Conservation (phyloP, 768 basidiomycete species). For the Termitomyces sp. region DNA sequence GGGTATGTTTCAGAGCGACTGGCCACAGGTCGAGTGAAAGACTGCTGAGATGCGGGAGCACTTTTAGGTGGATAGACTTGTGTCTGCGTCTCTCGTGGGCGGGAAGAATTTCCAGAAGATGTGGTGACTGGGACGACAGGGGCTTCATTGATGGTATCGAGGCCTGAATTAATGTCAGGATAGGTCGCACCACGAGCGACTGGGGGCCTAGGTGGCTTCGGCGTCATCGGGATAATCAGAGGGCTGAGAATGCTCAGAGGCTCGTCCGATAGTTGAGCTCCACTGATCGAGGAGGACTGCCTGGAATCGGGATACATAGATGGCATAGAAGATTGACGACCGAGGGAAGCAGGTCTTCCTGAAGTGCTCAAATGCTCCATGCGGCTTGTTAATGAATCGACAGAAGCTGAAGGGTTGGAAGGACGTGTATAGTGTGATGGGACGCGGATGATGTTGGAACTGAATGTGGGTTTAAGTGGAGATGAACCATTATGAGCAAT, state of each 20-base stretch:
- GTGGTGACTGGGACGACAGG: neutral
- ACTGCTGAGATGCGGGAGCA: constrained; percentile 4
- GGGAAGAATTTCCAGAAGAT: neutral
- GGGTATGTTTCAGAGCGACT: constrained; percentile 7
- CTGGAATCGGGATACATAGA: constrained; percentile 4
- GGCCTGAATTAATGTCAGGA: constrained; percentile 24
- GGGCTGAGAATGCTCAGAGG: constrained; percentile 42
- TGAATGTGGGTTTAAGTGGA: constrained; percentile 59
- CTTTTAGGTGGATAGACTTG: neutral
- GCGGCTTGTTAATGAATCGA: constrained; percentile 20
- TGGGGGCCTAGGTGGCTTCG: constrained; percentile 19
- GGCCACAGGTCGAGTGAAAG: neutral
- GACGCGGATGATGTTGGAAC: constrained; percentile 61
- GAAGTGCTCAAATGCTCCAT: constrained; percentile 23
- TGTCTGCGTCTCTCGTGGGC: neutral
- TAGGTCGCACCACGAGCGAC: constrained; percentile 27
- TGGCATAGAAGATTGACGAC: constrained; percentile 31
- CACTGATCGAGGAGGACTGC: constrained; percentile 14
- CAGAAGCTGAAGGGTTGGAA: constrained; percentile 11
- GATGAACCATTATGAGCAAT: constrained; percentile 5
- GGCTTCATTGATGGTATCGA: constrained; percentile 35
- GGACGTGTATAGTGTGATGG: constrained; percentile 44
- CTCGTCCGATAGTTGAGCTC: constrained; percentile 35
- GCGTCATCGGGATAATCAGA: constrained; percentile 25
- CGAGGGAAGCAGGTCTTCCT: constrained; percentile 13